Percentiles rank a stretch among this genome's conserved stretches.
These are phyloP conservation scores for Leucosporidium creatinivorum DNA, from an alignment of 768 basidiomycete species.

Conservation along the genomic window DNA sequence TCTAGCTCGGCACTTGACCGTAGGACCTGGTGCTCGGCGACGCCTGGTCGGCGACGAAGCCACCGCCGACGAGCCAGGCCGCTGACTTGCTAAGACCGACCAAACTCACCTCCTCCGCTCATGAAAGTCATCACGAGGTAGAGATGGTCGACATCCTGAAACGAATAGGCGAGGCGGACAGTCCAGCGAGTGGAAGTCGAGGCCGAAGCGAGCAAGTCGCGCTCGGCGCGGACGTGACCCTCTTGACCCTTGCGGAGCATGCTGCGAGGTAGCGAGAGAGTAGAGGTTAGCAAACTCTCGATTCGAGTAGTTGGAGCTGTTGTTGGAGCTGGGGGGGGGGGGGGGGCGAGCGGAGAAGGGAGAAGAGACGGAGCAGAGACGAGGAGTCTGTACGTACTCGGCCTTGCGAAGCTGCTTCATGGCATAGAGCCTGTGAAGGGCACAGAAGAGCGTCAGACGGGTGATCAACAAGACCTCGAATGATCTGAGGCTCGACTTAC, in stretches of 20 bases:
- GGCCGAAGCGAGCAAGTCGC: constrained; percentile 78
- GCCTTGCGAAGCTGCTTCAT: constrained; percentile 79
- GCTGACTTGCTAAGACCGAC: no score
- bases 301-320: no score
- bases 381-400: constrained; percentile 4
- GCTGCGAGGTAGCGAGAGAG: constrained; percentile 40
- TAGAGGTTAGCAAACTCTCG: no score
- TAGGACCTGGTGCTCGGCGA: no score
- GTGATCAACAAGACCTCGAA: no score
- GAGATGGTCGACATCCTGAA: constrained; percentile 88
- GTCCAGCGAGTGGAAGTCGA: constrained; percentile 83
- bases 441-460: not conserved
- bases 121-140: constrained; percentile 60
- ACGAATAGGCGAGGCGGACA: constrained; percentile 83
- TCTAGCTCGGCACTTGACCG: no score
- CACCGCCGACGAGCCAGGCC: no score
- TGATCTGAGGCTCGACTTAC: not conserved
- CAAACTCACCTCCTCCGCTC: constrained; percentile 20
- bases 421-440: constrained; percentile 55
- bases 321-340: not conserved
- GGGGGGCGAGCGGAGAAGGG: not conserved
- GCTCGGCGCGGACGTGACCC: constrained; percentile 91
- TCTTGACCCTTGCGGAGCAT: constrained; percentile 96
- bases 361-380: no score
- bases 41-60: no score